Conservation (phyloP, 345 rosid genomes). For the Balakata baccata region DNA sequence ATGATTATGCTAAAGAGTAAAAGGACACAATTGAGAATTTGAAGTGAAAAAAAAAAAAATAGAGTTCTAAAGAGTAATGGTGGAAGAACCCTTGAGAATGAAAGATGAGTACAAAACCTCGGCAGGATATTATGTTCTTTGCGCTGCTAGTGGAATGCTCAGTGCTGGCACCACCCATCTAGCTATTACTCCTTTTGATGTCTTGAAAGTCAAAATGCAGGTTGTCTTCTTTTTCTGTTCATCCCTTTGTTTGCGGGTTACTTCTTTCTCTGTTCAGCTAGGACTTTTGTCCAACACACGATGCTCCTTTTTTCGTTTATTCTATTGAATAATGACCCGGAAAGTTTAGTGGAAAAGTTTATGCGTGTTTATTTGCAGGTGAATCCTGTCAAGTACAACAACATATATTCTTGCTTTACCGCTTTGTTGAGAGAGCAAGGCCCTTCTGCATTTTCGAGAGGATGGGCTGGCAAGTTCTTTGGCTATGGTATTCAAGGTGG, state of each 20-base stretch:
- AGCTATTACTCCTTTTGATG: slow-evolving; percentile 63
- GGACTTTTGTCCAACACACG: slow-evolving; percentile 8
- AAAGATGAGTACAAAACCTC: slow-evolving; percentile 1
- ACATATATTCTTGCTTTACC: slow-evolving; percentile 44
- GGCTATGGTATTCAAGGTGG: slow-evolving; percentile 70
- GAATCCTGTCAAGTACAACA: slow-evolving; percentile 48
- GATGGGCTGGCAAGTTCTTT: slow-evolving; percentile 57
- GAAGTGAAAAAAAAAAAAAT: neutral
- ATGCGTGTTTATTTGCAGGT: slow-evolving; percentile 19
- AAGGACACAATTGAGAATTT: neutral
- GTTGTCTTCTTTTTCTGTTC: neutral
- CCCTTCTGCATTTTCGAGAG: slow-evolving; percentile 51
- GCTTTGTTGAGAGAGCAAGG: slow-evolving; percentile 55
- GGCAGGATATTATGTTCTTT: slow-evolving; percentile 41
- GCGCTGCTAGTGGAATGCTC: slow-evolving; percentile 59
- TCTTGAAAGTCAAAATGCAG: slow-evolving; percentile 73
- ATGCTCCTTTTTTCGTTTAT: neutral
- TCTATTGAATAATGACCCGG: no score
- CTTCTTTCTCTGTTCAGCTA: neutral
- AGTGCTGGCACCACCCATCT: slow-evolving; percentile 67
- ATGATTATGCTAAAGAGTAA: neutral
- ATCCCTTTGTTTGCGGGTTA: no score
- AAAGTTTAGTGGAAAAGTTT: no score
- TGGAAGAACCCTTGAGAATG: neutral
- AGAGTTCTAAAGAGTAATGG: no score